Percentiles rank a stretch among this genome's conserved stretches.
These are phyloP conservation scores for Teratosphaeria viscida DNA, from an alignment of 2,329 filamentous ascomycete species.

Conservation along the genomic window DNA sequence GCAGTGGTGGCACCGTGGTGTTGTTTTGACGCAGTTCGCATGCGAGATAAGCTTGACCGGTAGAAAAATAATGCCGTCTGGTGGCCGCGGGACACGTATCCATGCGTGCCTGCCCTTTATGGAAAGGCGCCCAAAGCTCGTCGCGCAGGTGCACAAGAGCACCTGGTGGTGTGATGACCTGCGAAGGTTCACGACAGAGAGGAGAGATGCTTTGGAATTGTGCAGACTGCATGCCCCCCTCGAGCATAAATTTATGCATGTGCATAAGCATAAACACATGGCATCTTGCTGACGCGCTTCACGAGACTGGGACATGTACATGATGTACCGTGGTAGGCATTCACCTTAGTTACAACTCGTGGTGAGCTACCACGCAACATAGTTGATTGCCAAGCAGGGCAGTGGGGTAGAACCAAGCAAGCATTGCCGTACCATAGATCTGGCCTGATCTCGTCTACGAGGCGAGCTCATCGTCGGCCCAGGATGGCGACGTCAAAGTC, in stretches of 20 bases:
- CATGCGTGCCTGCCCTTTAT: neutral
- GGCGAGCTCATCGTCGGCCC: neutral
- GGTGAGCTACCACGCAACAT: neutral
- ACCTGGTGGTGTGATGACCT: too few species aligned
- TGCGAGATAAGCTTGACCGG: neutral
- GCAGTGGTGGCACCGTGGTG: neutral
- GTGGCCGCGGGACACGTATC: neutral
- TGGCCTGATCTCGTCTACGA: neutral
- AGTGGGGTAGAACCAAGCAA: neutral
- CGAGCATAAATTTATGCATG: neutral
- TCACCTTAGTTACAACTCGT: neutral
- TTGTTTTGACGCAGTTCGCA: neutral
- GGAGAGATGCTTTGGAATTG: neutral
- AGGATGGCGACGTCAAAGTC: conserved; percentile 2
- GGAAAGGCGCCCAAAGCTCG: neutral
- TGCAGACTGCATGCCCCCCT: neutral
- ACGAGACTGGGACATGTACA: neutral
- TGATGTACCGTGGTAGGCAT: neutral
- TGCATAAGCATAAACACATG: neutral
- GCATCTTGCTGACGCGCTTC: neutral
- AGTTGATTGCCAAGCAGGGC: neutral
- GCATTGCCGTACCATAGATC: neutral
- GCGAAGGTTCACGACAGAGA: neutral
- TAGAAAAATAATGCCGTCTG: neutral
- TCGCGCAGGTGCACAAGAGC: too few species aligned